These are phyloP conservation scores for Flaveria floridana DNA, from an alignment of 140 eudicot genomes.

Conservation along the genomic window DNA sequence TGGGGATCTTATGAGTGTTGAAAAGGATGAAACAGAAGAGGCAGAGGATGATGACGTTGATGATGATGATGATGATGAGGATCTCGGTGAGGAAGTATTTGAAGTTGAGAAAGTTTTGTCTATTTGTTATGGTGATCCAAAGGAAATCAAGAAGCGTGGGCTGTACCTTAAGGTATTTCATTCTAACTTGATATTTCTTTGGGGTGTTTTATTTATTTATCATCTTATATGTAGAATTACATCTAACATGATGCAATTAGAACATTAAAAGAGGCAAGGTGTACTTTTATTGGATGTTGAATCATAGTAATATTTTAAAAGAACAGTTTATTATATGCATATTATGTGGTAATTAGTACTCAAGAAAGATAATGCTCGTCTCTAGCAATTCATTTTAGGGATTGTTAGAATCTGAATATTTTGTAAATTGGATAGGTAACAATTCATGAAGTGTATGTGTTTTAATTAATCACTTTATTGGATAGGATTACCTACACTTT, in stretches of 20 bases:
- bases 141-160: slow-evolving; percentile 30
- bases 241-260: background rate
- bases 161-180: slow-evolving; percentile 65
- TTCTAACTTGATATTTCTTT: background rate
- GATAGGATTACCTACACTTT: too few relatives aligned
- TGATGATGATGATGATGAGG: slow-evolving; percentile 31
- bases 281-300: background rate
- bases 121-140: slow-evolving; percentile 76
- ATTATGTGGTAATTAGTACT: too few relatives aligned
- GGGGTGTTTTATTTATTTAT: background rate
- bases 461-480: too few relatives aligned
- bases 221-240: background rate
- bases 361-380: too few relatives aligned
- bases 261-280: background rate
- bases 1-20: slow-evolving; percentile 16
- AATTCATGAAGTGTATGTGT: too few relatives aligned
- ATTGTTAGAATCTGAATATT: too few relatives aligned
- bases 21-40: slow-evolving; percentile 22
- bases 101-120: slow-evolving; percentile 66
- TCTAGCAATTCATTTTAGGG: too few relatives aligned
- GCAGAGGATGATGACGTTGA: slow-evolving; percentile 37
- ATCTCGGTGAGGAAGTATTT: slow-evolving; percentile 38
- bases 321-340: too few relatives aligned
- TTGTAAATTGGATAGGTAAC: too few relatives aligned
- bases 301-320: too few relatives aligned